Base-by-base conservation (phyloP, 176 grass and related monocot genomes). In the Dendrocalamus sinicus region DNA sequence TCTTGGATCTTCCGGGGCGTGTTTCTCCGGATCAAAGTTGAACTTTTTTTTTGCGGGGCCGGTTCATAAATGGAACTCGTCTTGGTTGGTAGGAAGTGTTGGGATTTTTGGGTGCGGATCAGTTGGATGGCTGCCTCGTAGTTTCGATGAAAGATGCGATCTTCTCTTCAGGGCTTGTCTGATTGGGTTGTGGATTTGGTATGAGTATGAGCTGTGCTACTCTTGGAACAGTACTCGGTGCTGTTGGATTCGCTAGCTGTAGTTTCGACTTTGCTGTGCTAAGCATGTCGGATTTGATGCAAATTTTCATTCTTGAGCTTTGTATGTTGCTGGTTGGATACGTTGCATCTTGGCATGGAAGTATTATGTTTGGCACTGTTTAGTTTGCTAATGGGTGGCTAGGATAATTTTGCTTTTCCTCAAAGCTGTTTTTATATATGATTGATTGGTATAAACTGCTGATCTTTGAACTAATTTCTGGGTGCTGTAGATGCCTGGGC, bases 1-100 rank as follows among this genome's bases (percentile, higher is more conserved):
- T 26, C 60, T 73, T 46, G 89, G 76, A 81, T 88, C 85, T 81
- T 80, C n/a, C 35, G 2, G 50, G 46, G 55, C 53, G 35, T 47
- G 8, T 12, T 50, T 70, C 30, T 4, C 68, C 44, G 61, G 85
- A 91, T 91, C 85, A 61, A 82, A 84, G 59, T 17, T 73, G 4
- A 22, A 20, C 2, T 57, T 75, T 86, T 52, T 74, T 85, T 53
- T 7, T 55, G 43, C 40, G 17, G 59, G 17, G 26, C 19, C 17
- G 8, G 67, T 62, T 79, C 57, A 46, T 26, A 26, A 89, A 65
- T 16, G 58, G 1, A 12, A 63, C 4, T 40, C 2, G 12, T 32
- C 11, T 46, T 35, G 35, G 4, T 79, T 41, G 13, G 35, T 44
- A 24, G 39, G 37, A 15, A 69, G 68, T 23, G 68, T 17, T 30